phyloP scores from a whole-genome alignment of 805 yeast genomes.

The Yarrowia divulgata region DNA sequence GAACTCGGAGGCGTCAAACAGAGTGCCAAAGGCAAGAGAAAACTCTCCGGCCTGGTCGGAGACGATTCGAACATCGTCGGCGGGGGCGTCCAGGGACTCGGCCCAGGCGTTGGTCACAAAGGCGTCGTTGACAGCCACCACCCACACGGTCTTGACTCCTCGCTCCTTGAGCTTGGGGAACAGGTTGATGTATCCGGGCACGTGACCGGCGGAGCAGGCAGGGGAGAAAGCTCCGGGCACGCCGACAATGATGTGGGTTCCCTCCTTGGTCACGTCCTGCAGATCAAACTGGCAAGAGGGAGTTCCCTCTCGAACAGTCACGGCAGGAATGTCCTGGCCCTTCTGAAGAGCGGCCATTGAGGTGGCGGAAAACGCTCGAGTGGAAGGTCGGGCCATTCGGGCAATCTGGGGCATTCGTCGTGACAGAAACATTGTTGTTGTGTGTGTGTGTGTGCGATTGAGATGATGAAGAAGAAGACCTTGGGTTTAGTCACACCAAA shows the following conservation, averaged over 20 bases:
- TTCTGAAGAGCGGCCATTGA: conserved; percentile 53
- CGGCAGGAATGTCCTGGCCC: conserved; percentile 70
- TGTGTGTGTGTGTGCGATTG: conserved; percentile 1
- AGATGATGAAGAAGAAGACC: neutral
- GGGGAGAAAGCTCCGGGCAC: conserved; percentile 85
- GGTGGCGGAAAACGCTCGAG: conserved; percentile 42
- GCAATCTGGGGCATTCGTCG: conserved; percentile 31
- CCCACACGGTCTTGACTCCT: conserved; percentile 68
- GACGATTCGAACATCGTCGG: conserved; percentile 58
- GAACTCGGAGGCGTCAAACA: conserved; percentile 75
- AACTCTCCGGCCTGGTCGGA: conserved; percentile 85
- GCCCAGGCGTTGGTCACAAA: conserved; percentile 88
- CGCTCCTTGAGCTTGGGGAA: conserved; percentile 62
- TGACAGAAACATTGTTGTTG: conserved; percentile 7
- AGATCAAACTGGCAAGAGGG: conserved; percentile 70
- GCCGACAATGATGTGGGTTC: conserved; percentile 64
- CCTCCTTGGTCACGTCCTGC: conserved; percentile 56
- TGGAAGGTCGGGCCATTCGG: conserved; percentile 3
- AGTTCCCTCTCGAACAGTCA: conserved; percentile 61
- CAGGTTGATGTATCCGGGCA: conserved; percentile 73
- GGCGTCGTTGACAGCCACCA: conserved; percentile 85
- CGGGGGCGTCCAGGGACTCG: conserved; percentile 49
- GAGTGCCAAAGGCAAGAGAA: conserved; percentile 66
- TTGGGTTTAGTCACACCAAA: neutral
- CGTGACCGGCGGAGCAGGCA: conserved; percentile 73